phyloP scores from a whole-genome alignment of 2,329 filamentous ascomycete genomes.

The Aspergillus pseudotamarii region DNA sequence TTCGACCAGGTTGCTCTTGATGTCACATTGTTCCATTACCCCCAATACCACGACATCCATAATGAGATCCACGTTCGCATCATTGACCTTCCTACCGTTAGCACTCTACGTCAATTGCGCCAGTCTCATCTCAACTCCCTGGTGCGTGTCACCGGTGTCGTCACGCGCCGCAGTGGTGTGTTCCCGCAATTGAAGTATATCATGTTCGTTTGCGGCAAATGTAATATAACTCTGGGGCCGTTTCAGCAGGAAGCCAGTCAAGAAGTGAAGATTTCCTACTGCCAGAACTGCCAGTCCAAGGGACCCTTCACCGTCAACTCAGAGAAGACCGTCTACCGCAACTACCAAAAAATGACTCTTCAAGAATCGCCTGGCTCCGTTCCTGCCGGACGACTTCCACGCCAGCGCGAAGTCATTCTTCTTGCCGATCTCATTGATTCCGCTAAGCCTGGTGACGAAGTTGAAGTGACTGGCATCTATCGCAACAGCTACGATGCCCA shows the following conservation, averaged over 20 bases:
- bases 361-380: constrained; percentile 98
- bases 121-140: constrained; percentile 96
- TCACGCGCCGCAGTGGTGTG: constrained; percentile 89
- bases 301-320: constrained; percentile 95
- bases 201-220: constrained; percentile 96
- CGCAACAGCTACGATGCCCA: constrained; percentile 98
- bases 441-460: constrained; percentile 95
- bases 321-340: constrained; percentile 96
- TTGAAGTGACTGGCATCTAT: constrained; percentile 95
- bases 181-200: constrained; percentile 98
- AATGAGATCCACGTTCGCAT: constrained; percentile 97
- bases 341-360: constrained; percentile 96
- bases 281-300: constrained; percentile 92
- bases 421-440: constrained; percentile 96
- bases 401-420: constrained; percentile 90
- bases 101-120: constrained; percentile 90
- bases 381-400: constrained; percentile 88
- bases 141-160: constrained; percentile 90
- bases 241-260: constrained; percentile 97
- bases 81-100: constrained; percentile 89
- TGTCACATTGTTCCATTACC: constrained; percentile 91
- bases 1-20: constrained; percentile 98
- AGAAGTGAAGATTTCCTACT: constrained; percentile 95
- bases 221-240: constrained; percentile 85
- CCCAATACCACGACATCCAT: constrained; percentile 96